Evolutionary conservation across 2,329 filamentous ascomycete genomes (phyloP).

Genomic region (Lasiodiplodia theobromae): DNA sequence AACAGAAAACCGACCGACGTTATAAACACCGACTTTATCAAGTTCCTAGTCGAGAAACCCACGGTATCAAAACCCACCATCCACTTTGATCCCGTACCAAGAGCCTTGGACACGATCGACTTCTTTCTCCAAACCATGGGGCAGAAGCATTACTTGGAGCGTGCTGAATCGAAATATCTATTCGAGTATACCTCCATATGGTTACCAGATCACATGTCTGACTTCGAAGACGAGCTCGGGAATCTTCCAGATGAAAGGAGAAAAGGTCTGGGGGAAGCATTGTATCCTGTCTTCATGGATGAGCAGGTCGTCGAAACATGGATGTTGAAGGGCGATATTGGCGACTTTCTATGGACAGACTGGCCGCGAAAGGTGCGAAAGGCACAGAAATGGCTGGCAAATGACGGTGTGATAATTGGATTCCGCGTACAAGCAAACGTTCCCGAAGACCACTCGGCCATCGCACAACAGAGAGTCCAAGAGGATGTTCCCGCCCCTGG

Average conservation of each 20-base stretch:
- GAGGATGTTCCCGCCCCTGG: neutral
- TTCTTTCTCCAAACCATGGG: neutral
- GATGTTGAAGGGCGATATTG: neutral
- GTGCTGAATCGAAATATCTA: neutral
- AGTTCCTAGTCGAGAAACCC: neutral
- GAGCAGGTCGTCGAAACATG: neutral
- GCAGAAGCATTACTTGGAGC: neutral
- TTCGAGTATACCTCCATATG: neutral
- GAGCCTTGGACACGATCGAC: neutral
- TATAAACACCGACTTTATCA: neutral
- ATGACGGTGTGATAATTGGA: neutral
- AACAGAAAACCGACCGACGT: neutral
- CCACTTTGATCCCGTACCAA: neutral
- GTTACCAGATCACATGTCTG: neutral
- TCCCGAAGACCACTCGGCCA: too few species aligned
- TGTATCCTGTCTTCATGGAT: neutral
- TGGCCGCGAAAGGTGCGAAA: neutral
- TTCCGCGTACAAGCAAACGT: too few species aligned
- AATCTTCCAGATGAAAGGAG: too few species aligned
- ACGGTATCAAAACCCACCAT: neutral
- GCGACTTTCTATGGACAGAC: neutral
- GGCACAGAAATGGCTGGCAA: neutral
- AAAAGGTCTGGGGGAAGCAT: neutral
- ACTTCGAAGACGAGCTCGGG: accelerated
- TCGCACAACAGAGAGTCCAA: neutral